These are phyloP conservation scores for Anthracocystis panici-leucophaei DNA, from an alignment of 1,284 basidiomycete genomes.

Conservation along the genomic window DNA sequence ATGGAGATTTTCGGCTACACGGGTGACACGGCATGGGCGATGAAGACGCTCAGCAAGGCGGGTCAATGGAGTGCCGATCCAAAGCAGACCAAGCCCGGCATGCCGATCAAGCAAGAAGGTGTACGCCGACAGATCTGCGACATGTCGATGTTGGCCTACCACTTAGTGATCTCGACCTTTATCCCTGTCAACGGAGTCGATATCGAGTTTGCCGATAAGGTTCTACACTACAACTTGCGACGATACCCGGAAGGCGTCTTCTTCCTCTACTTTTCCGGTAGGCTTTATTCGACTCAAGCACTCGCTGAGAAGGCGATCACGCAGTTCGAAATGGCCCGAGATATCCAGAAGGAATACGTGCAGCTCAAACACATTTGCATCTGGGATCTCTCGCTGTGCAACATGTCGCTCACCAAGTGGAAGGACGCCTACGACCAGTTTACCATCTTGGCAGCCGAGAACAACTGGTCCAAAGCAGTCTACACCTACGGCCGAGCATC, in stretches of 20 bases:
- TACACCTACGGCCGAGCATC: slow-evolving; percentile 66
- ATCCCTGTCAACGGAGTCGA: slow-evolving; percentile 67
- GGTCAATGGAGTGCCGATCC: slow-evolving; percentile 58
- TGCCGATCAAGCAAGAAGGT: slow-evolving; percentile 50
- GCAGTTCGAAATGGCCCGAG: slow-evolving; percentile 62
- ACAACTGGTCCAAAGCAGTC: slow-evolving; percentile 69
- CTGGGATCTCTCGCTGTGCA: slow-evolving; percentile 68
- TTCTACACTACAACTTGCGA: slow-evolving; percentile 65
- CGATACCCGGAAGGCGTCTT: slow-evolving; percentile 68
- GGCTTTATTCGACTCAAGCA: slow-evolving; percentile 68
- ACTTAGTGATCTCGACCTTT: slow-evolving; percentile 68
- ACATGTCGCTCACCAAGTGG: slow-evolving; percentile 65
- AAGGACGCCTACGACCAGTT: slow-evolving; percentile 57
- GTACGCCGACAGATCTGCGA: slow-evolving; percentile 63
- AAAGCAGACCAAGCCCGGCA: slow-evolving; percentile 42
- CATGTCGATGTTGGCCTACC: slow-evolving; percentile 67
- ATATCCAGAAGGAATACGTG: slow-evolving; percentile 67
- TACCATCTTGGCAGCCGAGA: slow-evolving; percentile 59
- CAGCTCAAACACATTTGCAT: slow-evolving; percentile 69
- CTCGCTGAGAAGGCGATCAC: slow-evolving; percentile 60
- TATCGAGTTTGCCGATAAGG: slow-evolving; percentile 66
- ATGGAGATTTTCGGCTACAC: slow-evolving; percentile 69
- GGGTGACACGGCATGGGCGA: slow-evolving; percentile 59
- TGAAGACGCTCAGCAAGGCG: slow-evolving; percentile 60
- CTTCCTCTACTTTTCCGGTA: slow-evolving; percentile 69